Evolutionary conservation across 2,329 filamentous ascomycete species (phyloP).

Genomic region (Fusarium virguliforme): DNA sequence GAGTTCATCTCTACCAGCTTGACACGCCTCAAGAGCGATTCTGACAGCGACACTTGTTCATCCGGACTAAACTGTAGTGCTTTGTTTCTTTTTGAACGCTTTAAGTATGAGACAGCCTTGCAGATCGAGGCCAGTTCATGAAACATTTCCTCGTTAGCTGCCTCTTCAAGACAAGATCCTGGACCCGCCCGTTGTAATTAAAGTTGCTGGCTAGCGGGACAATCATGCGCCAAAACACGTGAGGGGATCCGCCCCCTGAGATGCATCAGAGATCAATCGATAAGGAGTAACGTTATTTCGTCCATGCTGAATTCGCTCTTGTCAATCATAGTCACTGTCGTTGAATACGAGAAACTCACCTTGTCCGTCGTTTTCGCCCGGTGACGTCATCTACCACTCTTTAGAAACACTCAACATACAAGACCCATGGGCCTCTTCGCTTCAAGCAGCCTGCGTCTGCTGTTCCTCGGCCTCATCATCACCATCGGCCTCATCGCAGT

Average conservation of each 20-base stretch:
- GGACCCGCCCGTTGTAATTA: not conserved
- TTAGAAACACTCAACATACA: conserved; percentile 5
- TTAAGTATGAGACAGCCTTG: not conserved
- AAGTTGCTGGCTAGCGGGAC: conserved; percentile 5
- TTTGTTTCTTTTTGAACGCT: too few relatives aligned
- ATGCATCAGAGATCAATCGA: not conserved
- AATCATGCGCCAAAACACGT: conserved; percentile 16
- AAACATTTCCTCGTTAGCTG: not conserved
- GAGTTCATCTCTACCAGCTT: not conserved
- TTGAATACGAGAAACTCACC: not conserved
- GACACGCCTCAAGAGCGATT: not conserved
- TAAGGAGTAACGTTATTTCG: too few relatives aligned
- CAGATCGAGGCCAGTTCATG: conserved; percentile 1
- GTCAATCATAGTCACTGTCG: not conserved
- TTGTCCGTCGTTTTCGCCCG: not conserved
- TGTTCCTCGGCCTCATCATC: conserved; percentile 44
- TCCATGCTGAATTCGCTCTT: not conserved
- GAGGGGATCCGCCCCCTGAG: conserved; percentile 1
- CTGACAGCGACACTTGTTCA: not conserved
- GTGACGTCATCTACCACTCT: not conserved
- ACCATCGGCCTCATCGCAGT: conserved; percentile 44
- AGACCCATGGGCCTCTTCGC: conserved; percentile 41
- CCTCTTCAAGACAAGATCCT: conserved; percentile 1
- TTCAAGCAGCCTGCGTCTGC: conserved; percentile 40
- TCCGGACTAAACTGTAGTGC: not conserved